Percentiles rank a stretch among this genome's conserved stretches.
Conservation (phyloP, 495 filamentous ascomycete species). For the Polyplosphaeria fusca region DNA sequence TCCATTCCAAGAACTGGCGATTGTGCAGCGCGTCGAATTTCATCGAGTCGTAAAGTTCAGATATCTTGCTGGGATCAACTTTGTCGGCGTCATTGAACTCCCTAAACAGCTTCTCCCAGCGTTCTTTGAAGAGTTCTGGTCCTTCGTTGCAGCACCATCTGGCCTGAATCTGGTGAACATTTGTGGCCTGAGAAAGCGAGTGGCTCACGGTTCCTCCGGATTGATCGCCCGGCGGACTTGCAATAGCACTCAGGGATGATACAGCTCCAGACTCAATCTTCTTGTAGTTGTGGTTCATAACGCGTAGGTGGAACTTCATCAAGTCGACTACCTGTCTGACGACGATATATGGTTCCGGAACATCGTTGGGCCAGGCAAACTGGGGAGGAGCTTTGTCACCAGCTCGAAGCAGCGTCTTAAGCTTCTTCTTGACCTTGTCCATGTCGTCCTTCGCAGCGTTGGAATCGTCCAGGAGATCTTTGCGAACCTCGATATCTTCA, state of each 20-base stretch:
- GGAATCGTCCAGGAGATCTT: constrained; percentile 92
- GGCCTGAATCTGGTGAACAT: constrained; percentile 68
- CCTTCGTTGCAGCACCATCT: constrained; percentile 98
- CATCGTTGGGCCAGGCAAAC: constrained; percentile 96
- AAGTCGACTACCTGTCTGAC: constrained; percentile 87
- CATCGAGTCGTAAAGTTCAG: constrained; percentile 97
- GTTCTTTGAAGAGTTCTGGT: constrained; percentile 87
- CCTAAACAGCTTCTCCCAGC: constrained; percentile 97
- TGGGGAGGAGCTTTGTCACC: constrained; percentile 85
- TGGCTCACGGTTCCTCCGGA: constrained; percentile 43
- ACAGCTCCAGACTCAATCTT: constrained; percentile 63
- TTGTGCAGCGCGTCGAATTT: constrained; percentile 99
- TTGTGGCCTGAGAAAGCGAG: constrained; percentile 56
- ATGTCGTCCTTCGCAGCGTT: constrained; percentile 99
- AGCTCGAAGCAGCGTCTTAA: constrained; percentile 84
- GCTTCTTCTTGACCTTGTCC: constrained; percentile 99
- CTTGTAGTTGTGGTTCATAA: constrained; percentile 89
- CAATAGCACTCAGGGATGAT: constrained; percentile 52
- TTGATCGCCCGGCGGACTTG: constrained; percentile 23
- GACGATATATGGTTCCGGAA: constrained; percentile 88
- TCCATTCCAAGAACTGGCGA: constrained; percentile 93
- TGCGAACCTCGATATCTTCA: constrained; percentile 81
- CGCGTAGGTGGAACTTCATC: constrained; percentile 93
- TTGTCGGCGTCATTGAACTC: constrained; percentile 97
- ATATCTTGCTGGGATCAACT: constrained; percentile 96